Evolutionary conservation across 2,329 filamentous ascomycete genomes (phyloP).

Genomic region (Colletotrichum aenigma): DNA sequence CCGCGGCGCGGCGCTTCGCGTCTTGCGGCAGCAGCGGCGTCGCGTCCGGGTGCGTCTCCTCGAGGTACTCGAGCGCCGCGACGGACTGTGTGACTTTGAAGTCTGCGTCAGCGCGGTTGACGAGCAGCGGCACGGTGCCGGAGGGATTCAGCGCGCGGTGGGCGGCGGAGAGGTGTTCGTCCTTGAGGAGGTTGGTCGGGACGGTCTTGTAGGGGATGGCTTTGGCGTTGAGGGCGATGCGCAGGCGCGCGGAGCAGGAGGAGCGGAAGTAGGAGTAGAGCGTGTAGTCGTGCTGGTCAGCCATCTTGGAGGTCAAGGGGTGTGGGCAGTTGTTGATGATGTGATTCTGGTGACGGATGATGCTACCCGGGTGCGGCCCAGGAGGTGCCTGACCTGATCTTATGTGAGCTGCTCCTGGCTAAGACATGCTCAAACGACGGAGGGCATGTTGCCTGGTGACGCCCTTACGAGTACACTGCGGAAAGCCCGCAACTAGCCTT

Average conservation of each 20-base stretch:
- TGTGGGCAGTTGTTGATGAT: not conserved
- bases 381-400: not conserved
- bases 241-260: slow-evolving; percentile 65
- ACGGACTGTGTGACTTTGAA: slow-evolving; percentile 60
- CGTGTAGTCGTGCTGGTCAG: slow-evolving; percentile 29
- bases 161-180: slow-evolving; percentile 50
- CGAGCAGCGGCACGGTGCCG: slow-evolving; percentile 57
- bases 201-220: slow-evolving; percentile 49
- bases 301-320: not conserved
- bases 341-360: not conserved
- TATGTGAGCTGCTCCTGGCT: not conserved
- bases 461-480: not conserved
- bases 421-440: not conserved
- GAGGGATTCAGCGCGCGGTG: slow-evolving; percentile 59
- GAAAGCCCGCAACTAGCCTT: slow-evolving; percentile 9
- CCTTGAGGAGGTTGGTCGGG: slow-evolving; percentile 58
- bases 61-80: slow-evolving; percentile 66
- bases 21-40: slow-evolving; percentile 52
- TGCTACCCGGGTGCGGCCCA: not conserved
- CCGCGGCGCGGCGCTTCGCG: slow-evolving; percentile 47
- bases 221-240: slow-evolving; percentile 64
- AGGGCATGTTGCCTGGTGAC: not conserved
- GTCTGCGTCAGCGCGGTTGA: slow-evolving; percentile 34
- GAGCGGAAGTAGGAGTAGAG: slow-evolving; percentile 68
- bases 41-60: slow-evolving; percentile 52